A percentile compares a stretch with the other conserved stretches of the same genome.
These are phyloP conservation scores for Artemisia tridentata DNA, from an alignment of 129 eudicot genomes.

Conservation along the genomic window DNA sequence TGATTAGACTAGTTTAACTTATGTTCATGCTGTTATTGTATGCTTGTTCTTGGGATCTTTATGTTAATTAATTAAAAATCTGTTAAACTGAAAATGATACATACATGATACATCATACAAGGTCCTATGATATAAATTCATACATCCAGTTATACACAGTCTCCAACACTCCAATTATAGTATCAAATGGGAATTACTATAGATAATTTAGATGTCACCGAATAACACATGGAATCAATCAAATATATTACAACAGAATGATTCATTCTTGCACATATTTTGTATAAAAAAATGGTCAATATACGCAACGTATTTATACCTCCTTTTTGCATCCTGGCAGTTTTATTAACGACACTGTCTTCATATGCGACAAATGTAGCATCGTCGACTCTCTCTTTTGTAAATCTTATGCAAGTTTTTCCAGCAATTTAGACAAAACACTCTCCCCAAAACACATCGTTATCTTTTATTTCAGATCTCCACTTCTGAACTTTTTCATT, in stretches of 20 bases:
- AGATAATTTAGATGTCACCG: neutral
- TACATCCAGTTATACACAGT: neutral
- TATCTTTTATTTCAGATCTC: conserved; percentile 4
- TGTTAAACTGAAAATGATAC: neutral
- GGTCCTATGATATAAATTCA: neutral
- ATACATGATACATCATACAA: too few species aligned
- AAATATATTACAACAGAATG: conserved; percentile 2
- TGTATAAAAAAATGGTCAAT: neutral
- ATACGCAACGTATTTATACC: neutral
- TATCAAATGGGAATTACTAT: neutral
- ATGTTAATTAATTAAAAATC: too few species aligned
- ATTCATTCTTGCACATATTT: neutral
- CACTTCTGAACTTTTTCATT: neutral
- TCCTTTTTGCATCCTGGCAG: neutral
- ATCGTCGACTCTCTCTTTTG: neutral
- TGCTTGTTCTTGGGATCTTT: too few species aligned
- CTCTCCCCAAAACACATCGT: conserved; percentile 32
- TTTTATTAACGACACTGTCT: neutral
- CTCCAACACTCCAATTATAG: too few species aligned
- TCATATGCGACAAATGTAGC: neutral
- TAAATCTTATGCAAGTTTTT: conserved; percentile 11
- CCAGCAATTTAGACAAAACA: conserved; percentile 7
- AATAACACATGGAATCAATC: neutral
- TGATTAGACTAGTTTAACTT: too few species aligned
- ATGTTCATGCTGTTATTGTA: neutral